Evolutionary conservation across 1,284 basidiomycete genomes (phyloP).

Genomic region (Ganoderma resinaceum): DNA sequence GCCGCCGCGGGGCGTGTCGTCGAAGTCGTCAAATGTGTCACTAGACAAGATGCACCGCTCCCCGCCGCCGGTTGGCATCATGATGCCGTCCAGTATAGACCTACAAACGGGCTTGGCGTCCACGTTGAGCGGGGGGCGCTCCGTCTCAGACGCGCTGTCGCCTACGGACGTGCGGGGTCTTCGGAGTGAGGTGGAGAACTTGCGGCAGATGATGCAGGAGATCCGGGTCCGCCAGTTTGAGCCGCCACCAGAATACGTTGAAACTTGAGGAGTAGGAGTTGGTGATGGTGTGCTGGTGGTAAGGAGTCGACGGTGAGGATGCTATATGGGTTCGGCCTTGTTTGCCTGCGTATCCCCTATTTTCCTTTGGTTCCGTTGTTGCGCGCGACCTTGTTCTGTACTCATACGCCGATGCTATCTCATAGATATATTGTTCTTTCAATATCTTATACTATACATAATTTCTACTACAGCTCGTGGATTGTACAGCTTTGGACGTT

Average conservation of each 20-base stretch:
- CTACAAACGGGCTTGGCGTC: conserved; percentile 1
- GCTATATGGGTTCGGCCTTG: not conserved
- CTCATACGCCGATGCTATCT: not conserved
- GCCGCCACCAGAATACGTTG: conserved; percentile 33
- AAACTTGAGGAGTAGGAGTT: not conserved
- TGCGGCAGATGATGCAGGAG: conserved; percentile 36
- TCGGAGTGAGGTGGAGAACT: conserved; percentile 37
- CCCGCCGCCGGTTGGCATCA: conserved; percentile 19
- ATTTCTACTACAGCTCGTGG: too few species aligned
- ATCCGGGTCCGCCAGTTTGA: conserved; percentile 34
- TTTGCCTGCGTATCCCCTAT: not conserved
- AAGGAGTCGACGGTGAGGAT: not conserved
- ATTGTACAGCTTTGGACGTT: not conserved
- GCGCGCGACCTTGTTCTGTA: too few species aligned
- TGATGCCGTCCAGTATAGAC: not conserved
- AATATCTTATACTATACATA: not conserved
- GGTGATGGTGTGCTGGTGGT: not conserved
- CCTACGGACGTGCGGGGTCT: conserved; percentile 33
- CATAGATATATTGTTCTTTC: too few species aligned
- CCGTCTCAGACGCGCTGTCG: conserved; percentile 24
- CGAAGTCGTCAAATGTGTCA: conserved; percentile 28
- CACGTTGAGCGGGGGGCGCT: conserved; percentile 26
- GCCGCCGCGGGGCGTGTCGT: conserved; percentile 5
- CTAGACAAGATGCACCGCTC: conserved; percentile 14
- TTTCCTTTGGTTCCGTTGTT: not conserved